A percentile compares a stretch with the other conserved stretches of the same genome.
These are phyloP conservation scores for Lactarius sanguifluus DNA, from an alignment of 768 basidiomycete genomes.

Conservation along the genomic window DNA sequence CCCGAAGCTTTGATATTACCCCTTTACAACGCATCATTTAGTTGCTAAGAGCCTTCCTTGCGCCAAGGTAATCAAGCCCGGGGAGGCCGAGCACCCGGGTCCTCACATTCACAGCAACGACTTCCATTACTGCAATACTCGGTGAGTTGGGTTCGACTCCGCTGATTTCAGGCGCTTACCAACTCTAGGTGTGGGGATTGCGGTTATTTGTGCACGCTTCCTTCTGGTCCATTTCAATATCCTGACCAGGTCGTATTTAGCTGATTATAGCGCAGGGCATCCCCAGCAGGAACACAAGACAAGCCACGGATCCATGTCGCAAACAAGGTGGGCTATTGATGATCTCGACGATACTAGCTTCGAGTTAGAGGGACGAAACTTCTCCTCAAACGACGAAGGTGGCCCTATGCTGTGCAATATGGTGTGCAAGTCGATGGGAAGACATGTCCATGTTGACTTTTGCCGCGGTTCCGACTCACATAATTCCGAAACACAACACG, in stretches of 20 bases:
- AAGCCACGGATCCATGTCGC: slow-evolving; percentile 60
- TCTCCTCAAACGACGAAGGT: slow-evolving; percentile 52
- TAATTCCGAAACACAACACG: slow-evolving; percentile 47
- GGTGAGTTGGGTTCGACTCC: slow-evolving; percentile 33
- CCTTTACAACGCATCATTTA: slow-evolving; percentile 26
- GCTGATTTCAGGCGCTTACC: not conserved
- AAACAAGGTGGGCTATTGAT: slow-evolving; percentile 55
- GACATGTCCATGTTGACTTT: slow-evolving; percentile 56
- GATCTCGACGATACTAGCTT: slow-evolving; percentile 48
- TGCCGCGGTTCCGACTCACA: slow-evolving; percentile 48
- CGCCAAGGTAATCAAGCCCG: slow-evolving; percentile 45
- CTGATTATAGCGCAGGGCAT: slow-evolving; percentile 42
- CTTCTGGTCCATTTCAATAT: slow-evolving; percentile 38
- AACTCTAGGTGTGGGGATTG: slow-evolving; percentile 49
- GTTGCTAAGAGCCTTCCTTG: slow-evolving; percentile 54
- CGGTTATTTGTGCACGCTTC: slow-evolving; percentile 56
- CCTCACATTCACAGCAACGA: slow-evolving; percentile 50
- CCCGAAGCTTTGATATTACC: no score
- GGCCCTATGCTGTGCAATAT: slow-evolving; percentile 63
- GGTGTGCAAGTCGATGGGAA: slow-evolving; percentile 52
- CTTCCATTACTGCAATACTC: slow-evolving; percentile 55
- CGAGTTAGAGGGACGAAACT: slow-evolving; percentile 56
- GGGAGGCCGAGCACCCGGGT: slow-evolving; percentile 44
- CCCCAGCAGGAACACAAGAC: slow-evolving; percentile 61
- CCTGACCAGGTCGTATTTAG: not conserved